Base-by-base conservation (phyloP, 106 monocot genomes). In the Alisma plantagoaquatica region DNA sequence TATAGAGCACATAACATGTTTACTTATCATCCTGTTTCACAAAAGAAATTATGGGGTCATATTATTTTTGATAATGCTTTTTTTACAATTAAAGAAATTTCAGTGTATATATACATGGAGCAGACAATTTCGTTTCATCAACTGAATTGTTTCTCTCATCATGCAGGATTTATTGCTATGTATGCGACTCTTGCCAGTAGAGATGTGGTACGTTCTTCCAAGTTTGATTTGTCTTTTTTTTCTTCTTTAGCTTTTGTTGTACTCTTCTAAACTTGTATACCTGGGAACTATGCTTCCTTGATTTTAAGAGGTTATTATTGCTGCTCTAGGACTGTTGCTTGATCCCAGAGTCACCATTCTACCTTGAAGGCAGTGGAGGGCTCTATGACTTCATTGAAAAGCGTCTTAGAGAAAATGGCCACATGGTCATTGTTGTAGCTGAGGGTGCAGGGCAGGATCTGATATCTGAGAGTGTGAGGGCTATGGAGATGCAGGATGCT, bases 361-460 rank as follows among this genome's bases (percentile, higher is more conserved):
- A 57, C 56, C 49, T 66, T 30, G 66, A 66, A 27, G 66, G 66
- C 2, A 7, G 19, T 31, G 66, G 66, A 29, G 57, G 66, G 1
- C 57, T 66, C 20, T 63, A 62, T 24, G 55, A 70, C 11, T 70
- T 38, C 31, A 63, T 70, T 20, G 49, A 62, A 49, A 70, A 63
- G 24, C 53, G 70, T 2, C 62, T 70, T 2, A 62, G 49, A 29
- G 62, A 70, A n/a, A 29, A 56, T 48, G 56, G 77, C 2, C 93
- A 94, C 27, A 77, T 88, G 87, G 93, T 94, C 44, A 61, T 94
- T 31, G 87, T 94, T 54, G 83, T 94, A 23, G 93, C 93, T 4
- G 93, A 94, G 64, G 93, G 87, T 64, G 87, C 93, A 33, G 87
- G 93, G 10, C 93, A 87, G 63, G 87, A 94, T 17, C 80, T 87